Evolutionary conservation across 2,329 filamentous ascomycete species (phyloP).

Genomic region (Diaporthe sp.): DNA sequence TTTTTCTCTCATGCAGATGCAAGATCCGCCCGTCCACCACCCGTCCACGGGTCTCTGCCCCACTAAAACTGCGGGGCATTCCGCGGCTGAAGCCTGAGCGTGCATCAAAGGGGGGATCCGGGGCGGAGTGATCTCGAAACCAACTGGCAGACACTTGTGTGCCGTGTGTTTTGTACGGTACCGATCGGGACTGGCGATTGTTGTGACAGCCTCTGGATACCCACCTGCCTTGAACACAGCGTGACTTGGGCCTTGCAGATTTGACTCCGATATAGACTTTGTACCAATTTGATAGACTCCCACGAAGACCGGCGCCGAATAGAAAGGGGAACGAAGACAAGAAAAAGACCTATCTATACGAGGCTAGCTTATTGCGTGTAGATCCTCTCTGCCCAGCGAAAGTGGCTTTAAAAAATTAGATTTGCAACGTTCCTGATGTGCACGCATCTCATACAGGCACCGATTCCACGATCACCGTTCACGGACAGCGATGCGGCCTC

Average conservation of each 20-base stretch:
- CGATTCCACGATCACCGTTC: conserved; percentile 19
- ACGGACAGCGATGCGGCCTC: conserved; percentile 20
- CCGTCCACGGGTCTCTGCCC: conserved; percentile 31
- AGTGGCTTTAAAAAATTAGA: conserved; percentile 25
- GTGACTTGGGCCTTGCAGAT: not conserved
- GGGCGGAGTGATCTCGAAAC: conserved; percentile 26
- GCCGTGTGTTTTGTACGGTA: conserved; percentile 15
- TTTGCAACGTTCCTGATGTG: conserved; percentile 21
- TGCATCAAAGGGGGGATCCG: conserved; percentile 38
- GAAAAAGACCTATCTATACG: not conserved
- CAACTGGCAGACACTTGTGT: conserved; percentile 1
- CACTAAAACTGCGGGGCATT: conserved; percentile 38
- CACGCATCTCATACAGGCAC: not conserved
- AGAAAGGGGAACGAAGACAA: not conserved
- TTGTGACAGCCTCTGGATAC: conserved; percentile 3
- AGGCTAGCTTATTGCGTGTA: conserved; percentile 4
- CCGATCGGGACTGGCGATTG: not conserved
- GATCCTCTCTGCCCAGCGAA: conserved; percentile 18
- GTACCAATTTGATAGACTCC: conserved; percentile 6
- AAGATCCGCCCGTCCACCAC: conserved; percentile 32
- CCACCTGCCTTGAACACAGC: not conserved
- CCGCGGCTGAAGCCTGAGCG: conserved; percentile 36
- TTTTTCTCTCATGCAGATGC: conserved; percentile 39
- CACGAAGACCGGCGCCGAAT: not conserved
- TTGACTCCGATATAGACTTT: not conserved